These are phyloP conservation scores for Mycosarcoma mackinlayi DNA, from an alignment of 1,284 basidiomycete genomes.

Conservation along the genomic window DNA sequence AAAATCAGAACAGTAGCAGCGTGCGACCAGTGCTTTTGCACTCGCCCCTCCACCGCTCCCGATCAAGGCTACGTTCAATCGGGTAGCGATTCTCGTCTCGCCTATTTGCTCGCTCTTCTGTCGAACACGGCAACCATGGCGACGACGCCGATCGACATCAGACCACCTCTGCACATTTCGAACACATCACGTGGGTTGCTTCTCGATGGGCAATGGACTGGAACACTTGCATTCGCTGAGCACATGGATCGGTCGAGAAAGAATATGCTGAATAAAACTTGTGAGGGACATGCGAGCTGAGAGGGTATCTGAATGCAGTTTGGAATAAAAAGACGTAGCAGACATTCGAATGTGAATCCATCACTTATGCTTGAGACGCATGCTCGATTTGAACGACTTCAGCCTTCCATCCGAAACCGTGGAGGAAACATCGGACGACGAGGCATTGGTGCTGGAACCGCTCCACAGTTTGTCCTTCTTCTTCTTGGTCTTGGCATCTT, in stretches of 20 bases:
- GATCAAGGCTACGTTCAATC: no score
- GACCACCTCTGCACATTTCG: no score
- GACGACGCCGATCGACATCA: no score
- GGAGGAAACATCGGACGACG: constrained; percentile 30
- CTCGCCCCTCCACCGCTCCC: no score
- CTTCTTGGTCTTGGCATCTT: constrained; percentile 28
- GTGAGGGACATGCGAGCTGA: no score
- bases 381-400: constrained; percentile 33
- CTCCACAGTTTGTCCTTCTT: constrained; percentile 23
- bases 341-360: background rate
- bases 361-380: constrained; percentile 31
- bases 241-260: background rate
- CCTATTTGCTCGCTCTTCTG: no score
- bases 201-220: background rate
- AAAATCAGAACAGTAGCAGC: no score
- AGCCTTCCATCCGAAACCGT: constrained; percentile 16
- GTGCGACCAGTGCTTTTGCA: no score
- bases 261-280: background rate
- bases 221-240: background rate
- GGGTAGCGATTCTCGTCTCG: no score
- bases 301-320: constrained; percentile 8
- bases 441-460: constrained; percentile 11
- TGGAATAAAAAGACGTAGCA: no score
- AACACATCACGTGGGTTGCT: no score
- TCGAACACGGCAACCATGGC: no score